Percentiles rank a stretch among this genome's conserved stretches.
Evolutionary conservation across 495 filamentous ascomycete species (phyloP).

Genomic region (Achaetomiella virescens): DNA sequence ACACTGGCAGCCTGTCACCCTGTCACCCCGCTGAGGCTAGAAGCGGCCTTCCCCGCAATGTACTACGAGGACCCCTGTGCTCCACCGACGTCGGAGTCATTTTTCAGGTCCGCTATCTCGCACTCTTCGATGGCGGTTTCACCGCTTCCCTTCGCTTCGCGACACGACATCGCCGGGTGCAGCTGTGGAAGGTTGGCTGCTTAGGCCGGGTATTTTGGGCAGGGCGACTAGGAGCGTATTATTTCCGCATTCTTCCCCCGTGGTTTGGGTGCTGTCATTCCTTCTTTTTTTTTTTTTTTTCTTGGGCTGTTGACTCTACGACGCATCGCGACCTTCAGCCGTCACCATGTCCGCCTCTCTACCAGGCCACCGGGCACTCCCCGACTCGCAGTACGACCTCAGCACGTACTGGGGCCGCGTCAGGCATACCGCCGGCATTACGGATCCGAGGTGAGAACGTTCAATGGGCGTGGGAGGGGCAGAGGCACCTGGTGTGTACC

Average conservation of each 20-base stretch:
- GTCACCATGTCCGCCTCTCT: conserved; percentile 78
- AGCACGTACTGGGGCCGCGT: conserved; percentile 93
- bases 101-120: conserved; percentile 11
- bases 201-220: background rate
- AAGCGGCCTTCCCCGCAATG: conserved; percentile 9
- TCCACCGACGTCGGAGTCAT: conserved; percentile 20
- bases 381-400: conserved; percentile 86
- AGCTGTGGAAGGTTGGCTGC: background rate
- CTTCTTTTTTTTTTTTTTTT: background rate
- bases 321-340: background rate
- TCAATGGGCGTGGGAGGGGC: background rate
- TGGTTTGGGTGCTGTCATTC: background rate
- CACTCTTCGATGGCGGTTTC: background rate
- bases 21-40: background rate
- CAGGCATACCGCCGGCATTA: conserved; percentile 78
- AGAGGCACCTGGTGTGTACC: conserved; percentile 7
- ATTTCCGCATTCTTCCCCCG: background rate
- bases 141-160: conserved; percentile 13
- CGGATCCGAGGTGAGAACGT: conserved; percentile 83
- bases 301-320: background rate
- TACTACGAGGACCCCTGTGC: conserved; percentile 13
- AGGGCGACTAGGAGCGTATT: background rate
- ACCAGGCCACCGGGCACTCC: conserved; percentile 77
- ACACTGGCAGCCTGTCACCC: background rate
- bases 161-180: background rate